Evolutionary conservation across 2,329 filamentous ascomycete species (phyloP), one percentile per base, ranked within the genome.

Genomic region (Colletotrichum sublineola): DNA sequence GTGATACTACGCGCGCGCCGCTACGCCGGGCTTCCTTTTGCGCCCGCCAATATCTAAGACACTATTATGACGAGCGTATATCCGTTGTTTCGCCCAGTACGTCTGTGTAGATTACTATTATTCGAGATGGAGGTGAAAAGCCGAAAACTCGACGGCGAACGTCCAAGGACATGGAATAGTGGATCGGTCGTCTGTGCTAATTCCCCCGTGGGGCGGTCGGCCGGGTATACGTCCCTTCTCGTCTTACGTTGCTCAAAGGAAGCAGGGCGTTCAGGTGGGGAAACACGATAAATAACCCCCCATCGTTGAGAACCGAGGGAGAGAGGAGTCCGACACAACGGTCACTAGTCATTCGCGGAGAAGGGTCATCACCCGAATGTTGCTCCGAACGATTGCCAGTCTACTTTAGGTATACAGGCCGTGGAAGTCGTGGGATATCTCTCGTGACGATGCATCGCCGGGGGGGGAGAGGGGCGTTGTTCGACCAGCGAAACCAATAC

Each of bases 151-250:
- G 24, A 71, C 57, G 65, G 52, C 38, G 48, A 71, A 14, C n/a
- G 15, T 61, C 36, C 29, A 63, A 66, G 48, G 29, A 38, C 7
- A 58, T 42, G 58, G 65, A 29, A 68, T n/a, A 36, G 58, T 63
- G 69, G 58, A 55, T 60, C 50, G 57, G 50, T 61, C 9, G 69
- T 72, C 65, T 68, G 69, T 72, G 69, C 58, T 24, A 72, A 38
- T 36, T 29, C 31, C 36, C 52, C 52, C 29, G 60, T 50, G 53
- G 69, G 69, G 38, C 65, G 68, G 38, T 52, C 33, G 46, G 44
- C 58, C 65, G 58, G 69, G 57, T 63, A 53, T 68, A 63, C 53
- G 55, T 48, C 58, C 58, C n/a, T 52, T 60, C 58, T 72, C 65
- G 68, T 68, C 58, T 68, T 58, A 42, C 42, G 38, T 68, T 68